Base-by-base conservation (phyloP, 2,329 filamentous ascomycete species). In the Botryosphaeria dothidea region DNA sequence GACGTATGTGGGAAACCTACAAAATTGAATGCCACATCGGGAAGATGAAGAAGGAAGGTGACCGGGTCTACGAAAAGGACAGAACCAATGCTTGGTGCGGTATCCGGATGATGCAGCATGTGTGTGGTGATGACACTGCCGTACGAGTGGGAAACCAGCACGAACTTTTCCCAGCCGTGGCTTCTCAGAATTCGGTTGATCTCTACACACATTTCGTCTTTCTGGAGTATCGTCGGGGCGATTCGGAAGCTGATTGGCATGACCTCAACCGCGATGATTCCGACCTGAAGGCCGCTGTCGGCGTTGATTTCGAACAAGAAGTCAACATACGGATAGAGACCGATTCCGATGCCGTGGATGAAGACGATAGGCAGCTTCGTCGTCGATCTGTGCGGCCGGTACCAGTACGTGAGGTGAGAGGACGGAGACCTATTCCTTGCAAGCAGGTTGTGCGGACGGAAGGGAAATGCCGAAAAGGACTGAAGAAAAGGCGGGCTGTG, bases 11-110 rank as follows among this genome's bases (percentile, higher is more conserved):
- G 2, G 9, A 5, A 15, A 27, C 54, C 78, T 11, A 85, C 88
- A 72, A 92, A 92, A 75, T 92, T 92, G 80, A 87, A 91, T 11
- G 89, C 88, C 34, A 92, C 87, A 67, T 90, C 83, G 0, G 89
- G 89, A 38, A 90, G 81, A 72, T 92, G 89, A 36, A 92, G 80
- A 64, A 91, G 77, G 62, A 92, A 83, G 25, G 84, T 86, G 9
- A 92, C 87, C 0, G 90, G 90, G 71, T 92, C 81, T 17, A 90
- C 81, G 15, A 86, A 82, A 2, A 84, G 73, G 38, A 82, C 77
- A 1, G 83, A 78, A 0, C 81, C 81, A 45, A 88, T 83, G 19
- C 77, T 80, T 3, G 69, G 49, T 9, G 77, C 77, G 0, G 88
- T 73, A 1, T 67, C 69, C 0, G 81, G 74, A 25, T 82, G 80